Evolutionary conservation across 805 yeast genomes (phyloP).

Genomic region (Helenozyma rhizophorensis): DNA sequence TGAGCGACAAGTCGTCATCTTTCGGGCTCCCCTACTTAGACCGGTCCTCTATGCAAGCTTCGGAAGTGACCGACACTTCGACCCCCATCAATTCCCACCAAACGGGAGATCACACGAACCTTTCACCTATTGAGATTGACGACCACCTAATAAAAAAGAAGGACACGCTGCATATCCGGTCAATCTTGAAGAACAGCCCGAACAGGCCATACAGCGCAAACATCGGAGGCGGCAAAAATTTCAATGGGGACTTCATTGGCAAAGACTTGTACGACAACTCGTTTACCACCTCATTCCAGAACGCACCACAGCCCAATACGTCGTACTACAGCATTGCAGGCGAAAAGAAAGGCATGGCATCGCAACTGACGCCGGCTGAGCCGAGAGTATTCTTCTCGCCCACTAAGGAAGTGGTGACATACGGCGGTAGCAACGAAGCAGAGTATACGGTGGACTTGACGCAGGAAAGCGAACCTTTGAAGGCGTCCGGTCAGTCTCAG

Average conservation of each 20-base stretch:
- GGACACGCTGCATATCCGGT: conserved; percentile 2
- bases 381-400: conserved; percentile 11
- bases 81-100: conserved; percentile 13
- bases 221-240: no score
- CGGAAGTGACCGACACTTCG: conserved; percentile 14
- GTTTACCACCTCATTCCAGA: background rate
- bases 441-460: conserved; percentile 1
- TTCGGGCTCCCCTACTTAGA: conserved; percentile 9
- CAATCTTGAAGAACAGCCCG: conserved; percentile 9
- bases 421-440: conserved; percentile 1
- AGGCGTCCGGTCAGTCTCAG: background rate
- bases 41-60: no score
- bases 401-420: conserved; percentile 7
- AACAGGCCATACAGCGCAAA: background rate
- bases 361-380: conserved; percentile 1
- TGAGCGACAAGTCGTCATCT: conserved; percentile 2
- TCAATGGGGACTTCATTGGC: no score
- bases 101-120: conserved; percentile 1
- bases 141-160: background rate
- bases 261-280: no score
- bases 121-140: conserved; percentile 11
- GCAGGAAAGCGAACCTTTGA: background rate
- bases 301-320: conserved; percentile 2
- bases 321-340: conserved; percentile 6
- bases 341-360: conserved; percentile 4